Conservation (phyloP, 345 rosid genomes). For the Eucalyptus pauciflora region DNA sequence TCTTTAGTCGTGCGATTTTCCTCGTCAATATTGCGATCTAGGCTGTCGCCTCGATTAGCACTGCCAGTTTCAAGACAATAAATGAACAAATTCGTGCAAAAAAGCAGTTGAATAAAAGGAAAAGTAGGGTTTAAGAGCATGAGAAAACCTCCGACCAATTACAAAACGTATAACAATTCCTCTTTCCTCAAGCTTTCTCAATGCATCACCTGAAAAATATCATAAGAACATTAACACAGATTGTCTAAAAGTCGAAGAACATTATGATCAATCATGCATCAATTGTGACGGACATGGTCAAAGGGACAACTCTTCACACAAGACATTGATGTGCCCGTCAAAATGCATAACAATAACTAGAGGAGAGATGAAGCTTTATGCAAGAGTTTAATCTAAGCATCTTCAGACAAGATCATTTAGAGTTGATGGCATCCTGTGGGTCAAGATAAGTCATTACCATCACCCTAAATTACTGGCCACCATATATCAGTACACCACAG, state of each 20-base stretch:
- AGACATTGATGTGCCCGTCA: not conserved
- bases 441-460: not conserved
- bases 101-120: not conserved
- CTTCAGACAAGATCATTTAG: not conserved
- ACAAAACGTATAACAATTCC: slow-evolving; percentile 87
- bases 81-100: not conserved
- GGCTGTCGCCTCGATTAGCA: slow-evolving; percentile 92
- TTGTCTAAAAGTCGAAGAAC: not conserved
- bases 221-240: not conserved
- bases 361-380: not conserved
- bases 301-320: not conserved
- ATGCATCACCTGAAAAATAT: slow-evolving; percentile 50
- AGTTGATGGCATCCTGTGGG: not conserved
- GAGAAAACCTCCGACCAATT: slow-evolving; percentile 81
- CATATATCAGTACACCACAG: not conserved
- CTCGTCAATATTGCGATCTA: slow-evolving; percentile 72
- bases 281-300: not conserved
- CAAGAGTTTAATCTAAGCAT: not conserved
- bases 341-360: not conserved
- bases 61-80: slow-evolving; percentile 32
- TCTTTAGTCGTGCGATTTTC: slow-evolving; percentile 62
- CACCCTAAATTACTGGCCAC: not conserved
- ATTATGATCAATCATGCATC: not conserved
- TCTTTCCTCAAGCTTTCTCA: slow-evolving; percentile 80
- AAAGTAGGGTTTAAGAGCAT: not conserved